A percentile compares a stretch with the other conserved stretches of the same genome.
These are phyloP conservation scores for Hamigera avellanea DNA, from an alignment of 495 filamentous ascomycete genomes.

Conservation along the genomic window DNA sequence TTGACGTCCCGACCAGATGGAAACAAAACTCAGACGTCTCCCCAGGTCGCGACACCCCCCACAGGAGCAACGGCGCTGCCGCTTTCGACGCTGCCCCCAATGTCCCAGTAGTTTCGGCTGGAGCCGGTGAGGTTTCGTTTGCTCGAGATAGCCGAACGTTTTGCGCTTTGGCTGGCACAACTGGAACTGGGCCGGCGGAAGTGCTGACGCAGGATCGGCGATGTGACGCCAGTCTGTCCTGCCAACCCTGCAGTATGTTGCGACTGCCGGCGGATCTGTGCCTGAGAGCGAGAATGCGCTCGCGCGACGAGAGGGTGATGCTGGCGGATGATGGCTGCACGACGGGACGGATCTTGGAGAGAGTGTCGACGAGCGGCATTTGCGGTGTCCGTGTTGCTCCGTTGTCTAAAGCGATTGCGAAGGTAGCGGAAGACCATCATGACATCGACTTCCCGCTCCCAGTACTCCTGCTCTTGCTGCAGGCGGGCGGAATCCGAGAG, in stretches of 20 bases:
- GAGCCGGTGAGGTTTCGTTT: conserved; percentile 43
- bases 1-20: no score
- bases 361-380: conserved; percentile 21
- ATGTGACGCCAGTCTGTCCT: conserved; percentile 33
- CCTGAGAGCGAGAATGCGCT: conserved; percentile 29
- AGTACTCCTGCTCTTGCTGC: conserved; percentile 55
- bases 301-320: conserved; percentile 73
- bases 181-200: conserved; percentile 49
- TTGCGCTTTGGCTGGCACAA: conserved; percentile 73
- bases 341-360: conserved; percentile 55
- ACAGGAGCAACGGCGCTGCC: conserved; percentile 52
- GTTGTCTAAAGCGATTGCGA: conserved; percentile 54
- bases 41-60: conserved; percentile 40
- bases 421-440: conserved; percentile 83
- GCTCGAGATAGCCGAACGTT: conserved; percentile 44
- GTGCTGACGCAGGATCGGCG: conserved; percentile 23
- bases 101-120: conserved; percentile 77
- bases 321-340: conserved; percentile 71
- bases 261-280: conserved; percentile 41
- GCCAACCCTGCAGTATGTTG: conserved; percentile 32
- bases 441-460: conserved; percentile 79
- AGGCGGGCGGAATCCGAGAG: conserved; percentile 21
- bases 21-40: no score
- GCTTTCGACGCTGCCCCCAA: conserved; percentile 66
- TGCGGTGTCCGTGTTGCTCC: conserved; percentile 20